Conservation (phyloP, 2,329 filamentous ascomycete genomes). For the Trichoderma sp. region DNA sequence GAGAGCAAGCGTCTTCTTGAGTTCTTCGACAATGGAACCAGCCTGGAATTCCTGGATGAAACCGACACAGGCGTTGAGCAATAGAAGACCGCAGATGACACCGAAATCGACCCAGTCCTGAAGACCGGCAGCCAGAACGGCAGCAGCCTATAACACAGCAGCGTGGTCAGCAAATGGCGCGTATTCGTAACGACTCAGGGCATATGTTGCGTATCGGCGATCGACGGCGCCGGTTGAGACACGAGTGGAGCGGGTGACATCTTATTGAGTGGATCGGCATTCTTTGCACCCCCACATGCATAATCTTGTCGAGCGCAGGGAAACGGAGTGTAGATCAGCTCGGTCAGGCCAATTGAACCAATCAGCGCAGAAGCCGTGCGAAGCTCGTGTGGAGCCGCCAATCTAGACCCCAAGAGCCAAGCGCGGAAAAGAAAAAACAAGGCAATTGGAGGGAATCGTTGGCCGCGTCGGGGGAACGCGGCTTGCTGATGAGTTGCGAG, state of each 20-base stretch:
- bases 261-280: slow-evolving; percentile 27
- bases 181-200: not conserved
- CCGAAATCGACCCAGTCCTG: slow-evolving; percentile 91
- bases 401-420: slow-evolving; percentile 32
- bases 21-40: slow-evolving; percentile 82
- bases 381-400: slow-evolving; percentile 35
- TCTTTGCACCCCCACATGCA: slow-evolving; percentile 24
- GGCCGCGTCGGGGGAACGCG: slow-evolving; percentile 1
- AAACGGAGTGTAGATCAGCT: not conserved
- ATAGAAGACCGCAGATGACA: slow-evolving; percentile 78
- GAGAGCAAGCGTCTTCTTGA: slow-evolving; percentile 86
- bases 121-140: slow-evolving; percentile 77
- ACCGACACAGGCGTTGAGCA: slow-evolving; percentile 82
- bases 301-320: slow-evolving; percentile 3
- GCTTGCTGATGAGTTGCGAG: slow-evolving; percentile 17
- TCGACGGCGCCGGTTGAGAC: slow-evolving; percentile 6
- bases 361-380: slow-evolving; percentile 26
- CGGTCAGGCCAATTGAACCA: slow-evolving; percentile 26
- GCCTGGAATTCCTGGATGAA: slow-evolving; percentile 90
- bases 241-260: slow-evolving; percentile 23
- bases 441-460: slow-evolving; percentile 20
- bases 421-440: slow-evolving; percentile 25
- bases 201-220: slow-evolving; percentile 7
- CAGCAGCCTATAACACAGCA: slow-evolving; percentile 54
- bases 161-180: slow-evolving; percentile 27